Evolutionary conservation across 768 basidiomycete species (phyloP), one percentile per base, ranked within the genome.

Genomic region (Mycena crocata): DNA sequence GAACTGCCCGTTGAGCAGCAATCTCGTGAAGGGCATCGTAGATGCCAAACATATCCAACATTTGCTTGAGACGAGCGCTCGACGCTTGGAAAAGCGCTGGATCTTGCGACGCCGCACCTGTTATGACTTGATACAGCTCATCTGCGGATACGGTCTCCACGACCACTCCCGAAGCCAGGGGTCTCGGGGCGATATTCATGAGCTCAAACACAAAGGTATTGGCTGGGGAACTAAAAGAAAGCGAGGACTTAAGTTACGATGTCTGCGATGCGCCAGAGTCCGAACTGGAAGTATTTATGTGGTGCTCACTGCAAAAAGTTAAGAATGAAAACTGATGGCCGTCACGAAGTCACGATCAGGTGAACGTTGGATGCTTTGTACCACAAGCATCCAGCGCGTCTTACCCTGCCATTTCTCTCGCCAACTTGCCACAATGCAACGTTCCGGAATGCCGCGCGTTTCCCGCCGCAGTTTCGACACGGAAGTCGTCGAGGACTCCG

Each of bases 11-110:
- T 70, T 88, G 85, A 31, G 87, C 82, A 26, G 93, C 92, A 76
- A 95, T 93, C 69, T 90, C 86, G 70, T 92, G 88, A 51, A 95
- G 81, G 23, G 86, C 85, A 72, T 92, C 88, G 71, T 86, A 92
- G 1, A 90, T 87, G 44, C 93, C 94, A 52, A 88, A 83, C 79
- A 87, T 85, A 52, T 90, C 87, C 28, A 92, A 79, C 76, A 93
- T 83, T 68, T 85, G 77, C 71, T 92, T 92, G 66, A 95, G 85
- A 42, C 89, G 86, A 68, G 86, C 80, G 15, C 88, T 82, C 23
- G 84, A 85, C 40, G 80, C 74, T 67, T 83, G 73, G 77, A 92
- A 32, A 74, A 79, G 78, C 73, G 82, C 72, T 82, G 90, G 87
- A 74, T 91, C 85, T 79, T 94, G 92, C 5, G 93, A 93, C 9